These are phyloP conservation scores for Veloboletus limbatus DNA, from an alignment of 1,284 basidiomycete genomes.

Conservation along the genomic window DNA sequence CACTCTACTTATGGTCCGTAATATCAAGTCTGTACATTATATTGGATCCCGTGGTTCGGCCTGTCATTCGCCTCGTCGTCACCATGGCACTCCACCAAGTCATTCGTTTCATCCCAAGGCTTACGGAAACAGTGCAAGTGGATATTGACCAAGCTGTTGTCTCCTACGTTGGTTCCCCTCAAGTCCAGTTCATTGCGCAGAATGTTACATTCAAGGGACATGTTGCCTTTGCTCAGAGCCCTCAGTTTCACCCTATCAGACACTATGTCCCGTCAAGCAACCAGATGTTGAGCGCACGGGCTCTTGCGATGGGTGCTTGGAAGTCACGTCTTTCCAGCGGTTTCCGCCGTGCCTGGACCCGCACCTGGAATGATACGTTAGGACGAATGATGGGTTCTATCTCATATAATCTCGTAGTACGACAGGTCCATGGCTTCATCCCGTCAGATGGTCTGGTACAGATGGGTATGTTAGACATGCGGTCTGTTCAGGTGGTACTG, in stretches of 20 bases:
- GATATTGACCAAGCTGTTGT: slow-evolving; percentile 56
- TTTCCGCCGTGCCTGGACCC: slow-evolving; percentile 56
- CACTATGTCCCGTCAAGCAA: slow-evolving; percentile 21
- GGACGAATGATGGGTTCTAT: slow-evolving; percentile 57
- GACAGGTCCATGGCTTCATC: slow-evolving; percentile 46
- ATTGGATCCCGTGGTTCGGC: slow-evolving; percentile 59
- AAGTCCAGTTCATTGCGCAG: slow-evolving; percentile 47
- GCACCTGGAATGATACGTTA: slow-evolving; percentile 67
- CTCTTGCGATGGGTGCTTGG: slow-evolving; percentile 51
- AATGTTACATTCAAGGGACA: slow-evolving; percentile 53
- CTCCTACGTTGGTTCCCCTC: slow-evolving; percentile 48
- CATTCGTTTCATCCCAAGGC: slow-evolving; percentile 60
- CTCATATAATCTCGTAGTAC: slow-evolving; percentile 49
- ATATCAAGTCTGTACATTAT: slow-evolving; percentile 43
- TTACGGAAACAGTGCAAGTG: slow-evolving; percentile 64
- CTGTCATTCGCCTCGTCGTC: slow-evolving; percentile 53
- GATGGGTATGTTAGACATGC: slow-evolving; percentile 28
- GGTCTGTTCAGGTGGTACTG: not conserved
- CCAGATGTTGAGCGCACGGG: slow-evolving; percentile 39
- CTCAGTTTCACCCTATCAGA: slow-evolving; percentile 32
- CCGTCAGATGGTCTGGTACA: slow-evolving; percentile 14
- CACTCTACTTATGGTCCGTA: slow-evolving; percentile 46
- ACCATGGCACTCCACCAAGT: slow-evolving; percentile 53
- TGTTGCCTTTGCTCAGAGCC: slow-evolving; percentile 52
- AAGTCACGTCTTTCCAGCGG: slow-evolving; percentile 57